Evolutionary conservation across 2,329 filamentous ascomycete species (phyloP).

Genomic region (Pseudogymnoascus sp.): DNA sequence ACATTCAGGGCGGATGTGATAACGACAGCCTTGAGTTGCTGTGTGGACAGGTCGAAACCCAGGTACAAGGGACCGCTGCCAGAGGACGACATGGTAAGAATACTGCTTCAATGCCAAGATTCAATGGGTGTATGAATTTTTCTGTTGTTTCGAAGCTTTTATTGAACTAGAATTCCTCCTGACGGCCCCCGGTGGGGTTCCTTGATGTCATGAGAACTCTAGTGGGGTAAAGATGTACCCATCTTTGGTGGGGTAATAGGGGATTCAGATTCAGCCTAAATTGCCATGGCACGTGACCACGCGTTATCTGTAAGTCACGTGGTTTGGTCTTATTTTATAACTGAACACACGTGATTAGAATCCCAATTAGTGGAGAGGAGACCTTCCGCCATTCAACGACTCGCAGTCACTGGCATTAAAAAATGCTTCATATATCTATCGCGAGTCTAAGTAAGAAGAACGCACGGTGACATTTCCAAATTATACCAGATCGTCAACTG

Average conservation of each 20-base stretch:
- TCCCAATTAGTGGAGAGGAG: not conserved
- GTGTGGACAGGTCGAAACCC: constrained; percentile 93
- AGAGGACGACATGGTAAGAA: constrained; percentile 30
- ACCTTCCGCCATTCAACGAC: not conserved
- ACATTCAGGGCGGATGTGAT: constrained; percentile 78
- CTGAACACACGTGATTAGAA: not conserved
- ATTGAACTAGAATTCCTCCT: constrained; percentile 3
- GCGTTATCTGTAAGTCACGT: not conserved
- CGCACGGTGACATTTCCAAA: not conserved
- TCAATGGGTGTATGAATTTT: not conserved
- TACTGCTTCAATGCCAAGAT: not conserved
- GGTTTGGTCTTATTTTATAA: not conserved
- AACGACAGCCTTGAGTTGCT: constrained; percentile 91
- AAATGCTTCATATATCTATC: not conserved
- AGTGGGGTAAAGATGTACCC: constrained; percentile 1
- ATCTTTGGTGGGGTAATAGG: not conserved
- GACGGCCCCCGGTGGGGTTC: not conserved
- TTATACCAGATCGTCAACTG: not conserved
- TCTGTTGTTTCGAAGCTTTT: not conserved
- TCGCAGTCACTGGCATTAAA: not conserved
- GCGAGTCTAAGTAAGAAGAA: not conserved
- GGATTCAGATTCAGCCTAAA: not conserved
- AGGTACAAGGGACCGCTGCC: constrained; percentile 63
- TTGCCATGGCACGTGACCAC: not conserved
- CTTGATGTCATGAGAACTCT: constrained; percentile 2